phyloP scores from a whole-genome alignment of 495 filamentous ascomycete genomes.

The Trypethelium eluteriae region DNA sequence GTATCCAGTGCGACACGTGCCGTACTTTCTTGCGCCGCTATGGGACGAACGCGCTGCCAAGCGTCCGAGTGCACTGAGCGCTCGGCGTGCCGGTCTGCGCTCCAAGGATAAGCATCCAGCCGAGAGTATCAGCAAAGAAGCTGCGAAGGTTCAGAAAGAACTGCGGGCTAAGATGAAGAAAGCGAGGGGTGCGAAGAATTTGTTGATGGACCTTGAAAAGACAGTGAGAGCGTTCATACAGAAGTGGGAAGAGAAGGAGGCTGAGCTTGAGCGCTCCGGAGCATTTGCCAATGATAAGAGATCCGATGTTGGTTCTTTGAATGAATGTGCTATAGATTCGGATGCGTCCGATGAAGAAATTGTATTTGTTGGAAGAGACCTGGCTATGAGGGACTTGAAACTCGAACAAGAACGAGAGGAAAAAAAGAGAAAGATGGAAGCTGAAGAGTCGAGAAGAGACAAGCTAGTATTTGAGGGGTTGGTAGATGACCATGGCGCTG shows the following conservation, averaged over 20 bases:
- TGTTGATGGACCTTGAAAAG: constrained; percentile 35
- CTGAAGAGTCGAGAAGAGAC: constrained; percentile 49
- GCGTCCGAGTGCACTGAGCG: constrained; percentile 37
- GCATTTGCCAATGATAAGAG: constrained; percentile 34
- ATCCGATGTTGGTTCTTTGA: background rate
- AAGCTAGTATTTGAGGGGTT: constrained; percentile 73
- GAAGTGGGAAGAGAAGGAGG: constrained; percentile 31
- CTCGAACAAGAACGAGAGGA: background rate
- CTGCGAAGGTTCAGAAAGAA: constrained; percentile 52
- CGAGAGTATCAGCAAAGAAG: constrained; percentile 29
- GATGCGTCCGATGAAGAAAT: constrained; percentile 75
- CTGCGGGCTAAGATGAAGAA: constrained; percentile 60
- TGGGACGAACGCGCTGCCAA: constrained; percentile 67
- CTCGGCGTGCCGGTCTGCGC: constrained; percentile 27
- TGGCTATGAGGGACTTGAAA: constrained; percentile 55
- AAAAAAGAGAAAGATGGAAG: constrained; percentile 35
- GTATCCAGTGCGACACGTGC: constrained; percentile 64
- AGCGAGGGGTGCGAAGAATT: constrained; percentile 51
- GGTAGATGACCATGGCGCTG: constrained; percentile 63
- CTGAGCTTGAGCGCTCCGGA: constrained; percentile 41
- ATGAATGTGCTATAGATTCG: constrained; percentile 20
- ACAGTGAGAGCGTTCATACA: constrained; percentile 34
- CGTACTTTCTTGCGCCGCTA: constrained; percentile 79
- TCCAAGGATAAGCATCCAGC: constrained; percentile 22
- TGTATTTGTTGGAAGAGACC: constrained; percentile 79